phyloP scores from a whole-genome alignment of 768 basidiomycete species.

The Naganishia antarctica region DNA sequence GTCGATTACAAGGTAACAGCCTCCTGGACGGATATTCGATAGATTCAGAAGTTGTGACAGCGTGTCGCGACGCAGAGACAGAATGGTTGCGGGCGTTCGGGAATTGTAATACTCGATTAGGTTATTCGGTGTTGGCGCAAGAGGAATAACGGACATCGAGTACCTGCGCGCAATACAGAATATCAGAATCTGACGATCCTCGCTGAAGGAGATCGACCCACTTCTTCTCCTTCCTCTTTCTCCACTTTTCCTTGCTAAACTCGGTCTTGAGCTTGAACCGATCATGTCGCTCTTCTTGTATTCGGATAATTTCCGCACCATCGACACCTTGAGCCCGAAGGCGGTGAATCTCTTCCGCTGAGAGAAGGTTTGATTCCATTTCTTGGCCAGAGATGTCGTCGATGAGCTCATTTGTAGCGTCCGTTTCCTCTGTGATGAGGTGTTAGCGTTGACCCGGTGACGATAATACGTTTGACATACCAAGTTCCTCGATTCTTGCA shows the following conservation, averaged over 20 bases:
- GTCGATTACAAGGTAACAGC: conserved; percentile 82
- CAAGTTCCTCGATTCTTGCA: conserved; percentile 69
- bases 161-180: conserved; percentile 56
- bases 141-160: conserved; percentile 75
- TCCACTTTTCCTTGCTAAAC: conserved; percentile 98
- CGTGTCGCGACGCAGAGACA: conserved; percentile 78
- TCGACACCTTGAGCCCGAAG: conserved; percentile 76
- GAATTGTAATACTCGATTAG: conserved; percentile 83
- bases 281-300: conserved; percentile 86
- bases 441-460: not conserved
- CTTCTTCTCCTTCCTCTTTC: conserved; percentile 95
- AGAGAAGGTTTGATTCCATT: conserved; percentile 56
- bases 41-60: conserved; percentile 81
- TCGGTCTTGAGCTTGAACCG: conserved; percentile 92
- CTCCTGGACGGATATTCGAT: conserved; percentile 76
- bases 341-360: conserved; percentile 73
- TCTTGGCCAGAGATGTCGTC: conserved; percentile 55
- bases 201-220: conserved; percentile 50
- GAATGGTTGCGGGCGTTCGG: conserved; percentile 68
- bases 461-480: conserved; percentile 53
- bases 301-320: conserved; percentile 89
- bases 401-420: conserved; percentile 93
- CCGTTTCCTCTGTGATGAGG: conserved; percentile 72
- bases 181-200: not conserved
- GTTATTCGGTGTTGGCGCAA: conserved; percentile 81